Evolutionary conservation across 768 basidiomycete genomes (phyloP), one percentile per base, ranked within the genome.

Genomic region (Phaeolepiota aurea): DNA sequence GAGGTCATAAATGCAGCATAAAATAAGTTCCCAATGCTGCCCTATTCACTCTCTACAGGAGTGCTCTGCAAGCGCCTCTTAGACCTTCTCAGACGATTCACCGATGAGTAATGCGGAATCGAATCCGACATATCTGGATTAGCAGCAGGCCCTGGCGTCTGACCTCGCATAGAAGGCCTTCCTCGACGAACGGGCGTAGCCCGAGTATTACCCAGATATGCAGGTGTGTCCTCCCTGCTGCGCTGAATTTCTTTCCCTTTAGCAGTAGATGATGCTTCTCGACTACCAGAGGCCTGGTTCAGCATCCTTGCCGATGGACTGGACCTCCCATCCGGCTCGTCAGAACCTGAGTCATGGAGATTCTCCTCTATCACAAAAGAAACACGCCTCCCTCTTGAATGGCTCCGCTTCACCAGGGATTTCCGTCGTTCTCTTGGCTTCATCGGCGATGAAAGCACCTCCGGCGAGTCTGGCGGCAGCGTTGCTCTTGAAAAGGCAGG

Each of bases 401-500:
- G 66, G 55, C 78, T 77, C 38, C 73, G 64, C 20, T 61, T 56
- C 18, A 71, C 71, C 46, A 68, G 47, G 0, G 67, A 62, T 41
- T 61, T 62, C 40, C 52, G 57, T 31, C 59, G 54, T 32, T 48
- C 55, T 40, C 47, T 54, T 12, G 53, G 46, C 34, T 58, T 54
- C 36, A 43, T 49, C 37, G 72, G 63, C 19, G 71, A 61, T 3
- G 66, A 64, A 1, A 63, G 64, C n/a, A 48, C 48, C 41, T 68
- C 58, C 2, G 76, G 71, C 3, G 76, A 73, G 32, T 71, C 71
- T 3, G 78, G 72, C 3, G 77, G 74, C n/a, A 72, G 47, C 1
- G 68, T 70, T 5, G 65, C 71, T 38, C 48, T 52, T 13, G 77
- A 73, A 38, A 66, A 59, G 30, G 59, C 59, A 2, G 76, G 71